These are phyloP conservation scores for Leucosporidium creatinivorum DNA, from an alignment of 768 basidiomycete genomes.

Conservation along the genomic window DNA sequence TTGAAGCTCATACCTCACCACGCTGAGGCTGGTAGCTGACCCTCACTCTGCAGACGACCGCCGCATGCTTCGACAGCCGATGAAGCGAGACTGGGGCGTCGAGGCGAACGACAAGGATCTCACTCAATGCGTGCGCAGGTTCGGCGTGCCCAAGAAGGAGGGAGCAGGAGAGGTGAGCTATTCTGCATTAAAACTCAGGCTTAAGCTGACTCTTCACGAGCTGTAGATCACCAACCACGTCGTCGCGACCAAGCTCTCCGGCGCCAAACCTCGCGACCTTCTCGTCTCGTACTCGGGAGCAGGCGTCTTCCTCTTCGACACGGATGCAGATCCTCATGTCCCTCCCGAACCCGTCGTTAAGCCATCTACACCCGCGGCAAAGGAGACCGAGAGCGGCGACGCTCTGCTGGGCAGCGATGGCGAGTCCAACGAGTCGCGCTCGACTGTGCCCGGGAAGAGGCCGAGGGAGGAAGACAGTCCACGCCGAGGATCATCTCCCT, in stretches of 20 bases:
- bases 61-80: conserved; percentile 26
- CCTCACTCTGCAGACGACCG: conserved; percentile 27
- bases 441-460: background rate
- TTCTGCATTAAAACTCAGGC: background rate
- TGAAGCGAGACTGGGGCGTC: conserved; percentile 27
- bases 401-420: background rate
- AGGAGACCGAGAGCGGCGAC: background rate
- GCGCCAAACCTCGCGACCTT: conserved; percentile 24
- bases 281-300: conserved; percentile 27
- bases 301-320: conserved; percentile 34
- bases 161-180: background rate
- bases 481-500: too few relatives aligned
- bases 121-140: conserved; percentile 37
- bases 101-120: background rate
- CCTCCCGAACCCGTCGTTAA: background rate
- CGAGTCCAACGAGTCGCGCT: background rate
- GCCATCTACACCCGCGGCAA: background rate
- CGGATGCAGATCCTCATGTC: conserved; percentile 1
- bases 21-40: too few relatives aligned
- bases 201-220: background rate
- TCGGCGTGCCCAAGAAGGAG: conserved; percentile 21
- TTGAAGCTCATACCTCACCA: too few relatives aligned
- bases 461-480: background rate
- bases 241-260: conserved; percentile 31
- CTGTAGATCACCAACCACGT: conserved; percentile 18